These are phyloP conservation scores for Phytophthora podocarpi DNA, from an alignment of 352 stramenopile species.

Conservation along the genomic window DNA sequence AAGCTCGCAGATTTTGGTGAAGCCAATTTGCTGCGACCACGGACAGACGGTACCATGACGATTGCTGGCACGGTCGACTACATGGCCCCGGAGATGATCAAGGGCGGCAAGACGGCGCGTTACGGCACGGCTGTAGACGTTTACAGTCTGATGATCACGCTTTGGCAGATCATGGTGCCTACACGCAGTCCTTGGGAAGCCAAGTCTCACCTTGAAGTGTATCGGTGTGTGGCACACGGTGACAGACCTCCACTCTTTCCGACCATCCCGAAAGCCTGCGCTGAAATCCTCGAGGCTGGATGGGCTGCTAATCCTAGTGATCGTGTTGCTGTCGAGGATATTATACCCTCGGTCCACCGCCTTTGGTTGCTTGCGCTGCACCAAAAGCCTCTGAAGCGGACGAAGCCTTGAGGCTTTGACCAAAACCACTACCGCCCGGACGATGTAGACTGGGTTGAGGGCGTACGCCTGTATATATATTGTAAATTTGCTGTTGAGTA, in stretches of 20 bases:
- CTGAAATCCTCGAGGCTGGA: conserved; percentile 71
- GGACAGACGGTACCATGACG: conserved; percentile 83
- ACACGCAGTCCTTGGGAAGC: conserved; percentile 73
- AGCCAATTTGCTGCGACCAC: conserved; percentile 78
- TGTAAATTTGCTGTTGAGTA: conserved; percentile 32
- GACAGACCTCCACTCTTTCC: conserved; percentile 74
- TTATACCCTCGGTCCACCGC: conserved; percentile 77
- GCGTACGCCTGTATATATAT: conserved; percentile 25
- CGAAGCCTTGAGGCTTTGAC: conserved; percentile 42
- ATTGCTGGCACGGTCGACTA: conserved; percentile 88
- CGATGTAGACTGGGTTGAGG: conserved; percentile 14
- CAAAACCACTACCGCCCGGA: not conserved
- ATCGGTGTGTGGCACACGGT: conserved; percentile 71
- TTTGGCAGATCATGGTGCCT: conserved; percentile 89
- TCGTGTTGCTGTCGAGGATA: conserved; percentile 73
- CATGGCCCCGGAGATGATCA: conserved; percentile 88
- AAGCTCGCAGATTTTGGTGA: conserved; percentile 89
- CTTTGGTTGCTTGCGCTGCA: conserved; percentile 81
- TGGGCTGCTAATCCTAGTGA: conserved; percentile 77
- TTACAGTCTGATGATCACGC: conserved; percentile 88
- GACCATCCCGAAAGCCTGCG: conserved; percentile 72
- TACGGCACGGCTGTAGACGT: conserved; percentile 84
- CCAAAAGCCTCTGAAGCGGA: conserved; percentile 74
- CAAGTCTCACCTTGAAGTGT: conserved; percentile 83
- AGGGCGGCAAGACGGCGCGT: conserved; percentile 77